A percentile compares a stretch with the other conserved stretches of the same genome.
These are phyloP conservation scores for Physaria fendleri DNA, from an alignment of 345 rosid species.

Conservation along the genomic window DNA sequence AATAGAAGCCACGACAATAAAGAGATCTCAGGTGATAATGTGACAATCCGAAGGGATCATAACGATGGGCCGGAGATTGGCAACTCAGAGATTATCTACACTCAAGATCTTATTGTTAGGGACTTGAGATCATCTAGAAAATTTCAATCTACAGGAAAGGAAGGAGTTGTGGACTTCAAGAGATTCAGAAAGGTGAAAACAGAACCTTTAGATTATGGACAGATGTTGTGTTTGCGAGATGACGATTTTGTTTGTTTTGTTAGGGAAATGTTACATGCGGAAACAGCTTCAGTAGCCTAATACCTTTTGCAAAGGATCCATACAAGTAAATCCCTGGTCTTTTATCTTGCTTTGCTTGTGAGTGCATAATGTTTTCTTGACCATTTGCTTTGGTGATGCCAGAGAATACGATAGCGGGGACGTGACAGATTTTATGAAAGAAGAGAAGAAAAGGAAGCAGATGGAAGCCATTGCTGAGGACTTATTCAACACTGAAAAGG, in stretches of 20 bases:
- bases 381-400: constrained; percentile 8
- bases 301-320: constrained; percentile 80
- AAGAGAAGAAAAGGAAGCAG: constrained; percentile 82
- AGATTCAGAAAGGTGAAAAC: constrained; percentile 71
- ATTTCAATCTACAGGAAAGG: constrained; percentile 22
- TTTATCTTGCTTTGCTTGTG: constrained; percentile 1
- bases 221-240: not conserved
- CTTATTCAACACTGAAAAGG: constrained; percentile 69
- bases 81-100: constrained; percentile 61
- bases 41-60: constrained; percentile 33
- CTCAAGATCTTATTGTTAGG: constrained; percentile 59
- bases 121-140: constrained; percentile 25
- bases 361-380: constrained; percentile 6
- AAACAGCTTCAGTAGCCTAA: constrained; percentile 77
- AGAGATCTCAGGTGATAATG: constrained; percentile 21
- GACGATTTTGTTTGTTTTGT: not conserved
- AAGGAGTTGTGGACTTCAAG: constrained; percentile 57
- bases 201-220: constrained; percentile 2
- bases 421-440: constrained; percentile 46
- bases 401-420: constrained; percentile 58
- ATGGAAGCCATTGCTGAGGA: constrained; percentile 89
- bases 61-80: constrained; percentile 46
- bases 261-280: constrained; percentile 64
- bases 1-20: constrained; percentile 10
- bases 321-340: constrained; percentile 46